These are phyloP conservation scores for Trichoderma cornu-damae DNA, from an alignment of 2,329 filamentous ascomycete genomes.

Conservation along the genomic window DNA sequence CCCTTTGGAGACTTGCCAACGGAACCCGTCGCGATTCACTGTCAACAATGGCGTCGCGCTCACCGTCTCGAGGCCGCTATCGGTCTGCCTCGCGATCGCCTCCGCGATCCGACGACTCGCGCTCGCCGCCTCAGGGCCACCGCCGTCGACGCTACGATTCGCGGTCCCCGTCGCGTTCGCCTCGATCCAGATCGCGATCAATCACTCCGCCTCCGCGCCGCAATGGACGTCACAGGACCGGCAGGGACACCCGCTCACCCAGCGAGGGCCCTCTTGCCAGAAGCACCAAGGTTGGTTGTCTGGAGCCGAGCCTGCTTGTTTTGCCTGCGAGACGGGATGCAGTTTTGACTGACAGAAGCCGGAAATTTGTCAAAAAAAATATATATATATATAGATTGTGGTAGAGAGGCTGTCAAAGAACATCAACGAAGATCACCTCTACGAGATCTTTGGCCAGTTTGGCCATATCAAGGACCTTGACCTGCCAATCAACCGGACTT, in stretches of 20 bases:
- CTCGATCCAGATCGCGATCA: constrained; percentile 28
- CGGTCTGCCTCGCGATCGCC: constrained; percentile 35
- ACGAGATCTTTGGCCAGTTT: constrained; percentile 88
- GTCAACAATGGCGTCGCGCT: constrained; percentile 28
- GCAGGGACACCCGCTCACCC: constrained; percentile 33
- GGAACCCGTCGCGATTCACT: no score
- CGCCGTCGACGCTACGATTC: constrained; percentile 33
- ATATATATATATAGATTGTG: constrained; percentile 78
- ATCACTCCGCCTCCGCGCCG: constrained; percentile 30
- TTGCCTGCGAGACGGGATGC: background rate
- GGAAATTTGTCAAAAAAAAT: no score
- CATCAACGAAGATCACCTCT: constrained; percentile 79
- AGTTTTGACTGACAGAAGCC: background rate
- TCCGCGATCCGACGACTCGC: constrained; percentile 32
- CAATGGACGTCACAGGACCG: constrained; percentile 31
- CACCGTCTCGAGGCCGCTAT: constrained; percentile 31
- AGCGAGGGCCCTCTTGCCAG: constrained; percentile 37
- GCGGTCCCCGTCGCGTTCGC: constrained; percentile 26
- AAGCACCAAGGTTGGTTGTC: constrained; percentile 48
- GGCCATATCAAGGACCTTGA: constrained; percentile 82
- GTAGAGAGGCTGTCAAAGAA: constrained; percentile 96
- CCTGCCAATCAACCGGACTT: constrained; percentile 80
- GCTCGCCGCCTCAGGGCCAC: constrained; percentile 24
- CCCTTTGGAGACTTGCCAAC: background rate
- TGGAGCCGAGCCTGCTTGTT: background rate